These are phyloP conservation scores for Gaertneriomyces sp. DNA, from an alignment of 192 early-diverging fungal genomes.

Conservation along the genomic window DNA sequence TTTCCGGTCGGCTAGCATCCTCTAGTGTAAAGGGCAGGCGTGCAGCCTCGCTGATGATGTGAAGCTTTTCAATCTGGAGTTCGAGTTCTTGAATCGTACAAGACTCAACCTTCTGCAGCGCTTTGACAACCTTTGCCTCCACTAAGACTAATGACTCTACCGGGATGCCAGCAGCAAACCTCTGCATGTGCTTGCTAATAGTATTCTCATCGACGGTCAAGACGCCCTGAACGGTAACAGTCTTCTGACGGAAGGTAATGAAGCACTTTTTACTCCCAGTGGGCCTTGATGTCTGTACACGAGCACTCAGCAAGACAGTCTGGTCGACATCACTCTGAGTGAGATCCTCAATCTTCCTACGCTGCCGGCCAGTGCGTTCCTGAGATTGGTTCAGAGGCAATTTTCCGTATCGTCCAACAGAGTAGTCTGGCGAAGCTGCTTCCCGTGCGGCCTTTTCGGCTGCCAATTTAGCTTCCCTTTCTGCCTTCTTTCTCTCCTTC, in stretches of 20 bases:
- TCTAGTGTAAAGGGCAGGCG: constrained; percentile 89
- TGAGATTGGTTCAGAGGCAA: constrained; percentile 82
- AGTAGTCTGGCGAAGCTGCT: constrained; percentile 68
- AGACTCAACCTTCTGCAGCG: constrained; percentile 79
- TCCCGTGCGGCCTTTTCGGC: constrained; percentile 66
- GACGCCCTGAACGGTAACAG: constrained; percentile 86
- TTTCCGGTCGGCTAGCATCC: constrained; percentile 82
- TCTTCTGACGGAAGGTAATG: constrained; percentile 82
- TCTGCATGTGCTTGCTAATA: constrained; percentile 95
- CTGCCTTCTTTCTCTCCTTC: constrained; percentile 72
- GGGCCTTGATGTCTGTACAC: constrained; percentile 84
- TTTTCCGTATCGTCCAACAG: constrained; percentile 81
- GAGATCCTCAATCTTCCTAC: constrained; percentile 67
- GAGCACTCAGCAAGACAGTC: constrained; percentile 78
- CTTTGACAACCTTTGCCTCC: constrained; percentile 73
- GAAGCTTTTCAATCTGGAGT: constrained; percentile 70
- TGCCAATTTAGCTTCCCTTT: constrained; percentile 49
- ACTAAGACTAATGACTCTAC: constrained; percentile 87
- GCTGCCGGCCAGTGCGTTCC: constrained; percentile 58
- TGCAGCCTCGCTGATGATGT: constrained; percentile 69
- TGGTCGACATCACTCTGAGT: constrained; percentile 62
- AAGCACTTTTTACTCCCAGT: constrained; percentile 88
- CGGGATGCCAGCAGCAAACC: constrained; percentile 78
- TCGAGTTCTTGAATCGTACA: constrained; percentile 94
- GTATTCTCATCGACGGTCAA: constrained; percentile 63